These are phyloP conservation scores for Xylaria grammica DNA, from an alignment of 495 filamentous ascomycete species.

Conservation along the genomic window DNA sequence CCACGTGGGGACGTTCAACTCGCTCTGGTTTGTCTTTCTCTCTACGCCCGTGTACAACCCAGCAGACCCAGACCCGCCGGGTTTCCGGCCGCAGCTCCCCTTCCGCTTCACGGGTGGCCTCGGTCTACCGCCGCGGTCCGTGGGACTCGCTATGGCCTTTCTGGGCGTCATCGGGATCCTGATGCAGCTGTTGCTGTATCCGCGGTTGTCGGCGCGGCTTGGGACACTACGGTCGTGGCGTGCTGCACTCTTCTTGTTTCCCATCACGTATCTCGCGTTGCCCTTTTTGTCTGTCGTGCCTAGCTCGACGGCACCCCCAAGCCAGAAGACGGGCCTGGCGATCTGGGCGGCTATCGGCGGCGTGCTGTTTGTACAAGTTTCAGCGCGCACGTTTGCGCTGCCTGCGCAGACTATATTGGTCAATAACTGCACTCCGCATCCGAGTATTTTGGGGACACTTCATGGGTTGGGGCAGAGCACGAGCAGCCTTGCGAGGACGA, in stretches of 20 bases:
- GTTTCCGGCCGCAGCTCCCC: slow-evolving; percentile 52
- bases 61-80: slow-evolving; percentile 32
- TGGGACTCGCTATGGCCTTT: slow-evolving; percentile 80
- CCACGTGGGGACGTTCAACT: slow-evolving; percentile 83
- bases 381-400: slow-evolving; percentile 81
- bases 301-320: slow-evolving; percentile 61
- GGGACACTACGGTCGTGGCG: slow-evolving; percentile 74
- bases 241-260: slow-evolving; percentile 72
- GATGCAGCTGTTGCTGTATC: slow-evolving; percentile 80
- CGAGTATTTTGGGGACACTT: slow-evolving; percentile 77
- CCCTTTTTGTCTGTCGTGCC: slow-evolving; percentile 77
- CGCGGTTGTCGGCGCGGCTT: slow-evolving; percentile 65
- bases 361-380: slow-evolving; percentile 74
- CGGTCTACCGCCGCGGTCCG: slow-evolving; percentile 72
- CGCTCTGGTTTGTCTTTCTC: slow-evolving; percentile 84
- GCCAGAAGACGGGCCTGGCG: slow-evolving; percentile 64
- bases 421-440: slow-evolving; percentile 84
- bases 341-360: slow-evolving; percentile 73
- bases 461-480: slow-evolving; percentile 83
- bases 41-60: slow-evolving; percentile 74
- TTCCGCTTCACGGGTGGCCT: slow-evolving; percentile 83
- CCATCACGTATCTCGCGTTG: slow-evolving; percentile 70
- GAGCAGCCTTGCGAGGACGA: slow-evolving; percentile 69
- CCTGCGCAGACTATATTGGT: slow-evolving; percentile 78
- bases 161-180: slow-evolving; percentile 77